Evolutionary conservation across 257 asterid species (phyloP).

Genomic region (Jaltomata sinuosa): DNA sequence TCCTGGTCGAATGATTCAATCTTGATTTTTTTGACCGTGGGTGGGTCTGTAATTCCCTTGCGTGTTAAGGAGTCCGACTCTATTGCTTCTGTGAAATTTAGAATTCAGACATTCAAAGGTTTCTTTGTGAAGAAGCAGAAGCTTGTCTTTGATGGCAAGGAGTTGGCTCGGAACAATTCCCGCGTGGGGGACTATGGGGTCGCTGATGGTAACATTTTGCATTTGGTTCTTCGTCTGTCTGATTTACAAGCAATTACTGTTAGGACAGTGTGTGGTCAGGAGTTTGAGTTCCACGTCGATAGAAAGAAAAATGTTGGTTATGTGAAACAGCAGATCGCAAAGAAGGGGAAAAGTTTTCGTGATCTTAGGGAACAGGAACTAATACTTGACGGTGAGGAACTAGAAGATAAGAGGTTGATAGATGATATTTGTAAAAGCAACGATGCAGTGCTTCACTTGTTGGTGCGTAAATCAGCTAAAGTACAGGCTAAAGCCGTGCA

Average conservation of each 20-base stretch:
- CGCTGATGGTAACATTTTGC: slow-evolving; percentile 54
- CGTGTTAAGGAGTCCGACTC: slow-evolving; percentile 66
- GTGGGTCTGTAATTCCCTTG: slow-evolving; percentile 60
- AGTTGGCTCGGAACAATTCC: slow-evolving; percentile 55
- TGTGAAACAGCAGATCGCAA: slow-evolving; percentile 63
- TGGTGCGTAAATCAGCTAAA: slow-evolving; percentile 54
- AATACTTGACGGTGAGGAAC: slow-evolving; percentile 56
- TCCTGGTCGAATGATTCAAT: slow-evolving; percentile 45
- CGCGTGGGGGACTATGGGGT: slow-evolving; percentile 57
- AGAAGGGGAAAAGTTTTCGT: slow-evolving; percentile 28
- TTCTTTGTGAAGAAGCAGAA: slow-evolving; percentile 62
- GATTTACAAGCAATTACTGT: slow-evolving; percentile 74
- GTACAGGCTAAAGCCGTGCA: slow-evolving; percentile 36
- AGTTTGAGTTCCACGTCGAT: slow-evolving; percentile 52
- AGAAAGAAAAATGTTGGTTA: slow-evolving; percentile 55
- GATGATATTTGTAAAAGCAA: slow-evolving; percentile 50
- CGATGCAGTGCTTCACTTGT: slow-evolving; percentile 59
- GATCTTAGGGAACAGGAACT: slow-evolving; percentile 51
- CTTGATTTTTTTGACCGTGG: slow-evolving; percentile 51
- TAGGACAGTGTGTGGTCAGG: slow-evolving; percentile 59
- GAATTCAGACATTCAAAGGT: slow-evolving; percentile 50
- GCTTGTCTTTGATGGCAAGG: slow-evolving; percentile 70
- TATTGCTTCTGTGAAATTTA: slow-evolving; percentile 65
- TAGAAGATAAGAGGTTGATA: slow-evolving; percentile 68
- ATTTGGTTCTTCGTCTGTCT: slow-evolving; percentile 53